Conservation (phyloP, 2,329 filamentous ascomycete genomes). For the Epichloe sp. region DNA sequence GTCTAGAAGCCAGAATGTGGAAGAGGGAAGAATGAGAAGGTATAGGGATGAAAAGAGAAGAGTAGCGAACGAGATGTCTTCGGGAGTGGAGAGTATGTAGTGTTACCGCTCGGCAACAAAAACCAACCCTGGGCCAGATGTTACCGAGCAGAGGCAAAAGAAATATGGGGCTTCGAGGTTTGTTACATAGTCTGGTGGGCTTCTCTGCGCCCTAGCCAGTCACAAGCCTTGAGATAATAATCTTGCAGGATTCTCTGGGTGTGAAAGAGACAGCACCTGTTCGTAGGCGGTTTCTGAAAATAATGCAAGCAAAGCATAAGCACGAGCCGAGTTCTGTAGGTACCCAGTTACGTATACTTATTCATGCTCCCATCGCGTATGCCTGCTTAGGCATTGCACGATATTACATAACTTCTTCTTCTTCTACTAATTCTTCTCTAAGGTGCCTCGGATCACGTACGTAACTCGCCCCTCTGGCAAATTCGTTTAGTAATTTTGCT, state of each 20-base stretch:
- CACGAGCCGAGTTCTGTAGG: too few relatives aligned
- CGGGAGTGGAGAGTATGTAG: slow-evolving; percentile 12
- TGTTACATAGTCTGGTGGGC: background rate
- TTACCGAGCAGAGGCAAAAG: slow-evolving; percentile 8
- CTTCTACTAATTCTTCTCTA: too few relatives aligned
- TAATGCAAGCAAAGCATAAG: too few relatives aligned
- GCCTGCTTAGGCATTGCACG: too few relatives aligned
- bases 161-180: background rate
- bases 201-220: slow-evolving; percentile 9
- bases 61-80: slow-evolving; percentile 6
- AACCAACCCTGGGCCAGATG: slow-evolving; percentile 8
- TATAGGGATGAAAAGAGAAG: slow-evolving; percentile 10
- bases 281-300: too few relatives aligned
- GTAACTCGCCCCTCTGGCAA: background rate
- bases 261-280: too few relatives aligned
- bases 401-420: too few relatives aligned
- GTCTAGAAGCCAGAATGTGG: slow-evolving; percentile 4
- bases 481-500: background rate
- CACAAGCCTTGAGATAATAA: slow-evolving; percentile 14
- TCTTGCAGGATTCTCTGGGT: background rate
- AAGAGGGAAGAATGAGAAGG: slow-evolving; percentile 5
- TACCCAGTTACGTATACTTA: too few relatives aligned
- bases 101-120: slow-evolving; percentile 12
- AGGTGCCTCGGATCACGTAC: too few relatives aligned
- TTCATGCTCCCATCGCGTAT: too few relatives aligned